A percentile compares a stretch with the other conserved stretches of the same genome.
Evolutionary conservation across 2,329 filamentous ascomycete genomes (phyloP).

Genomic region (Neoarthrinium moseri): DNA sequence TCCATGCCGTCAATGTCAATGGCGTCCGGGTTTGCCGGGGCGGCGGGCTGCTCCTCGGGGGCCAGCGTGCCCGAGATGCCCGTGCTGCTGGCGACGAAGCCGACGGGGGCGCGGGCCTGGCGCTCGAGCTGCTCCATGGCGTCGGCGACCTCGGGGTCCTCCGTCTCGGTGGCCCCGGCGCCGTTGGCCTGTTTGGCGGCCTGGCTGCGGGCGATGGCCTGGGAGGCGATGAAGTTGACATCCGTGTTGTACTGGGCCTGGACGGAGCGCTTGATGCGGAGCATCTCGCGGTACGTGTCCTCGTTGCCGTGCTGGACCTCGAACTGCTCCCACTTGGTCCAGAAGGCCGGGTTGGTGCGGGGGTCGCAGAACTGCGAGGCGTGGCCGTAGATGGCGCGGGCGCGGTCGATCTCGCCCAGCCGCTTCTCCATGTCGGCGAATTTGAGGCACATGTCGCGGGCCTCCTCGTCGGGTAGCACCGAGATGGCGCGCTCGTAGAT

Average conservation of each 20-base stretch:
- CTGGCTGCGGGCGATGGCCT: constrained; percentile 83
- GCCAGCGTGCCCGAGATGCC: constrained; percentile 63
- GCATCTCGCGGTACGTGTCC: constrained; percentile 99
- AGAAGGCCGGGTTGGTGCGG: constrained; percentile 84
- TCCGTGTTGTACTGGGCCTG: constrained; percentile 99
- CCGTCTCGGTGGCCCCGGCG: constrained; percentile 42
- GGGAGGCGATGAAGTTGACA: constrained; percentile 96
- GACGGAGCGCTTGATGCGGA: constrained; percentile 94
- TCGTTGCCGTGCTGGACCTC: constrained; percentile 98
- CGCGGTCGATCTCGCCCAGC: constrained; percentile 90
- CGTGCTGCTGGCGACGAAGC: constrained; percentile 86
- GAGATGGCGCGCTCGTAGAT: constrained; percentile 97
- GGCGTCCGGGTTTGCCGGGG: constrained; percentile 75
- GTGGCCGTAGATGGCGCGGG: constrained; percentile 92
- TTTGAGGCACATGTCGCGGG: constrained; percentile 97
- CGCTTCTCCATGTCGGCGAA: constrained; percentile 96
- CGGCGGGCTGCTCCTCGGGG: constrained; percentile 37
- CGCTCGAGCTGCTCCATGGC: constrained; percentile 88
- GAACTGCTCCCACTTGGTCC: constrained; percentile 96
- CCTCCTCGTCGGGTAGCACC: constrained; percentile 88
- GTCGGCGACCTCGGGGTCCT: constrained; percentile 59
- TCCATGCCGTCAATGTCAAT: constrained; percentile 78
- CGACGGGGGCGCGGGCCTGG: constrained; percentile 82
- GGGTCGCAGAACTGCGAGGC: constrained; percentile 97
- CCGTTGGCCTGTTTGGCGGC: constrained; percentile 43